phyloP scores from a whole-genome alignment of 2,329 filamentous ascomycete species.

The Fusarium nygamai region DNA sequence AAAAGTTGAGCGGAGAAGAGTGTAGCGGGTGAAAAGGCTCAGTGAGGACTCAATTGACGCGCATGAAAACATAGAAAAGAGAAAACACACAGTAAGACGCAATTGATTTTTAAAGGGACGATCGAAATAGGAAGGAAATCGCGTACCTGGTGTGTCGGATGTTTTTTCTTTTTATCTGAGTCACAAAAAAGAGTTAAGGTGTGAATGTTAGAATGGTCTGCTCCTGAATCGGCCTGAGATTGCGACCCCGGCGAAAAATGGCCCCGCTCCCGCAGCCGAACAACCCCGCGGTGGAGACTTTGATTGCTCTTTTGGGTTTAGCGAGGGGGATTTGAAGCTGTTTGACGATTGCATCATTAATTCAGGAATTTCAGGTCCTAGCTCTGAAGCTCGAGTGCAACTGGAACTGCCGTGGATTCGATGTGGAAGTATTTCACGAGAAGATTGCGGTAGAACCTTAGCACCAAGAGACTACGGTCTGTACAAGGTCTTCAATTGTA shows the following conservation, averaged over 20 bases:
- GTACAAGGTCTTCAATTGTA: fast-evolving
- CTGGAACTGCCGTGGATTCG: not conserved
- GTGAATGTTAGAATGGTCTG: not conserved
- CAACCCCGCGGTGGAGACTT: conserved; percentile 16
- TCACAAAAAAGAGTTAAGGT: conserved; percentile 34
- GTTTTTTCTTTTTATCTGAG: conserved; percentile 23
- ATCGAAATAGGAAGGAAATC: not conserved
- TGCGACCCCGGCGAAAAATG: conserved; percentile 28
- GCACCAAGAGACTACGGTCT: too few species aligned
- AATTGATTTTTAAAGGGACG: not conserved
- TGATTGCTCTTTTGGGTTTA: conserved; percentile 6
- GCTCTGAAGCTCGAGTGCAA: not conserved
- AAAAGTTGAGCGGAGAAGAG: not conserved
- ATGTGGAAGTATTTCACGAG: not conserved
- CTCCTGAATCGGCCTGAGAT: conserved; percentile 29
- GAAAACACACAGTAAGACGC: not conserved
- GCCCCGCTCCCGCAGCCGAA: conserved; percentile 35
- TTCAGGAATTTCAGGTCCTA: conserved; percentile 5
- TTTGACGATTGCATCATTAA: conserved; percentile 23
- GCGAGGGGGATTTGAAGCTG: conserved; percentile 10
- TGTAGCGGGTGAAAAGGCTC: conserved; percentile 3
- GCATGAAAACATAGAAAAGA: not conserved
- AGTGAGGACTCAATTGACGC: not conserved
- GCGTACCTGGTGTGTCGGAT: conserved; percentile 11
- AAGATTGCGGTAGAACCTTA: fast-evolving